These are phyloP conservation scores for Teunomyces funiuensis DNA, from an alignment of 805 yeast species.

Conservation along the genomic window DNA sequence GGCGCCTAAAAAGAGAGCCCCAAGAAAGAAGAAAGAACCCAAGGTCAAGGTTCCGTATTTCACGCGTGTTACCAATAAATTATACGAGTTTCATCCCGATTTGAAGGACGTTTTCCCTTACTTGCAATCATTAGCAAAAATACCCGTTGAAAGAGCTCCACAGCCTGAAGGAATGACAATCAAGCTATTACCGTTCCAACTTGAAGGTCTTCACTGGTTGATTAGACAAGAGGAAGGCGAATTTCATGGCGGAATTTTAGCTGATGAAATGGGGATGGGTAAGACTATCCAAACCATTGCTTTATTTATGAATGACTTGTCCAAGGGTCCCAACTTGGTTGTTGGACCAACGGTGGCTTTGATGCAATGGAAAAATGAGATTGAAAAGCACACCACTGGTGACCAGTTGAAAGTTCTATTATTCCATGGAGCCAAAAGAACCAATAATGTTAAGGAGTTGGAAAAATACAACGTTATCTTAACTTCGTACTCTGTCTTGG, in stretches of 20 bases:
- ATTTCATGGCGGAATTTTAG: conserved; percentile 87
- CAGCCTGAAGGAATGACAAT: conserved; percentile 83
- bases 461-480: conserved; percentile 72
- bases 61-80: conserved; percentile 63
- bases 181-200: conserved; percentile 81
- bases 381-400: conserved; percentile 72
- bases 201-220: conserved; percentile 92
- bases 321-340: conserved; percentile 76
- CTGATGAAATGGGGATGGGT: conserved; percentile 99
- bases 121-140: conserved; percentile 47
- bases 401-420: conserved; percentile 66
- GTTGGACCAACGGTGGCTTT: conserved; percentile 98
- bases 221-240: conserved; percentile 73
- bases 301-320: conserved; percentile 66
- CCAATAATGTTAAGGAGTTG: conserved; percentile 56
- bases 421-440: conserved; percentile 85
- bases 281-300: conserved; percentile 96
- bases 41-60: conserved; percentile 65
- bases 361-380: conserved; percentile 97
- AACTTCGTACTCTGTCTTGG: conserved; percentile 91
- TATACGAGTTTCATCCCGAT: conserved; percentile 79
- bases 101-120: conserved; percentile 69
- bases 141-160: conserved; percentile 53
- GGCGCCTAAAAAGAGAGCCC: conserved; percentile 18
- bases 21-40: conserved; percentile 37